phyloP scores from a whole-genome alignment of 2,329 filamentous ascomycete species.

The Phaeomoniella chlamydospora region DNA sequence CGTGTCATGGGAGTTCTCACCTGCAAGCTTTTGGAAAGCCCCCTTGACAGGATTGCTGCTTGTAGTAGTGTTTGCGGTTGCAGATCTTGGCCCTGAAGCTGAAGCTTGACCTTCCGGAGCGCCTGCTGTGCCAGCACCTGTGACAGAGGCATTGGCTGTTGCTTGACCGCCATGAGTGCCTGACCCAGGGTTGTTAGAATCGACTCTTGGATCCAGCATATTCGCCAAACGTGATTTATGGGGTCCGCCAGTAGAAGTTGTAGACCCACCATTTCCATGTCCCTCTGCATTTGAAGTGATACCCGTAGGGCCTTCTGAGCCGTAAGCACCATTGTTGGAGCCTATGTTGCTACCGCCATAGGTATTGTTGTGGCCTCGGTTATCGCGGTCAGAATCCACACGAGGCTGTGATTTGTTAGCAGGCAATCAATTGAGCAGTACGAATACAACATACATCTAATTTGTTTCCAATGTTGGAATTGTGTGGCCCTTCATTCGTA shows the following conservation, averaged over 20 bases:
- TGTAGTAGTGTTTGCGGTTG: neutral
- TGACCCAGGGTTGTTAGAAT: neutral
- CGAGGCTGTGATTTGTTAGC: no score
- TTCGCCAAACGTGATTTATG: constrained; percentile 31
- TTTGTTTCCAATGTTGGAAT: constrained; percentile 12
- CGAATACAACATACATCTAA: constrained; percentile 9
- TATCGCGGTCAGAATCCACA: neutral
- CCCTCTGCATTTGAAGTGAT: neutral
- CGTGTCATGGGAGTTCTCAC: no score
- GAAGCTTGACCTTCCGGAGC: neutral
- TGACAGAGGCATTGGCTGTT: neutral
- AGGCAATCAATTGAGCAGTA: no score
- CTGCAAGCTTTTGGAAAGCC: neutral
- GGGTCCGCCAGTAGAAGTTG: constrained; percentile 18
- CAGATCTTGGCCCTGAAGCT: neutral
- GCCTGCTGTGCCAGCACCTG: neutral
- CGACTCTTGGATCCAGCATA: constrained; percentile 16
- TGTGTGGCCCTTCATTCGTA: constrained; percentile 9
- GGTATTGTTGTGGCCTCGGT: neutral
- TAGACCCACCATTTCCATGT: neutral
- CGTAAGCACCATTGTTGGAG: neutral
- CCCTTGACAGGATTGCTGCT: neutral
- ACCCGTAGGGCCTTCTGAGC: neutral
- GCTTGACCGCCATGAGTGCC: neutral
- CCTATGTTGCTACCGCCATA: neutral